Evolutionary conservation across 169 alveolate species (phyloP).

Genomic region (Eimeria zaria): DNA sequence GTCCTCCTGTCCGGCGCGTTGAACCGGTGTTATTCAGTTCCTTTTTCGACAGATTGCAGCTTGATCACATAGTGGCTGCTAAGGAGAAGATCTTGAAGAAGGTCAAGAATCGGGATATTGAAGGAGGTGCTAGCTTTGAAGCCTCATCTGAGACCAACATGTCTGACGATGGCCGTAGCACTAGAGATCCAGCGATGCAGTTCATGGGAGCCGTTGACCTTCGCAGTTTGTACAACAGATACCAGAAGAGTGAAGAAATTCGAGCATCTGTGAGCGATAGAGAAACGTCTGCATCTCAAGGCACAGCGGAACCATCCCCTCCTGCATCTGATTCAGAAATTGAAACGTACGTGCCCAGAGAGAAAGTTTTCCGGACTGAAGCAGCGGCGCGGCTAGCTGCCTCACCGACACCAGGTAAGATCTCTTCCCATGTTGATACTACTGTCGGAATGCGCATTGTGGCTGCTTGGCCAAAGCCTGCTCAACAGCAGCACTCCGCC

Average conservation of each 20-base stretch:
- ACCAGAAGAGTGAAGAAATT: slow-evolving; percentile 55
- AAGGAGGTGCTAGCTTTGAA: slow-evolving; percentile 26
- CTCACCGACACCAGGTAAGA: slow-evolving; percentile 33
- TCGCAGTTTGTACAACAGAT: slow-evolving; percentile 54
- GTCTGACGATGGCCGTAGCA: neutral
- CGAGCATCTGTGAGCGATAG: slow-evolving; percentile 63
- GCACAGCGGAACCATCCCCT: slow-evolving; percentile 76
- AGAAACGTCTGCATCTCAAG: slow-evolving; percentile 70
- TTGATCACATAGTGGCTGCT: slow-evolving; percentile 61
- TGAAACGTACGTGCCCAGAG: slow-evolving; percentile 21
- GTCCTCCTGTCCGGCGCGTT: slow-evolving; percentile 41
- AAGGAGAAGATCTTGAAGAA: slow-evolving; percentile 57
- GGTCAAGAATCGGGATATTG: slow-evolving; percentile 14
- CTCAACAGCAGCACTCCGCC: slow-evolving; percentile 43
- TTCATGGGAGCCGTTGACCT: slow-evolving; percentile 68
- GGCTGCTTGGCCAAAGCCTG: slow-evolving; percentile 58
- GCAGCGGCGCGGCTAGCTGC: slow-evolving; percentile 77
- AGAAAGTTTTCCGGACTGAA: slow-evolving; percentile 67
- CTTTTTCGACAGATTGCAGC: slow-evolving; percentile 71
- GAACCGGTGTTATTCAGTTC: slow-evolving; percentile 68
- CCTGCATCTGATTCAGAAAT: slow-evolving; percentile 59
- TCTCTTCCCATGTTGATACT: slow-evolving; percentile 33
- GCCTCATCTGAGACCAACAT: slow-evolving; percentile 24
- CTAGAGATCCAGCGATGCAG: slow-evolving; percentile 44
- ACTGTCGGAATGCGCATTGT: slow-evolving; percentile 62